phyloP scores from a whole-genome alignment of 805 yeast genomes.

The Cyberlindnera galapagoensis region DNA sequence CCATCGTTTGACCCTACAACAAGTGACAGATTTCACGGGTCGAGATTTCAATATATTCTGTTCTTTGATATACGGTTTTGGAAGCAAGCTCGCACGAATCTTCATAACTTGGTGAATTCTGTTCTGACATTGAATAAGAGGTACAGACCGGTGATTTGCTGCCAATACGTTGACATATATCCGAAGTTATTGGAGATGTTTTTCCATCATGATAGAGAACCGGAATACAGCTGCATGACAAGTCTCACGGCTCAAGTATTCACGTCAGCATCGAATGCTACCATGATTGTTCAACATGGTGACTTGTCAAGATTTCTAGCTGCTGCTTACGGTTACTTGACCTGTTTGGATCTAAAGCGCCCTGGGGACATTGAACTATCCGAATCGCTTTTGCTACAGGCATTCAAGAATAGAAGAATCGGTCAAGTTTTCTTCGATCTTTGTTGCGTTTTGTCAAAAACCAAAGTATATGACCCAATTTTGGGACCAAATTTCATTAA shows the following conservation, averaged over 20 bases:
- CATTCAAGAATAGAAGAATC: slow-evolving; percentile 60
- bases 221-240: slow-evolving; percentile 68
- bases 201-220: slow-evolving; percentile 65
- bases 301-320: slow-evolving; percentile 58
- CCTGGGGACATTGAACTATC: slow-evolving; percentile 35
- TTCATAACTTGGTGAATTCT: slow-evolving; percentile 61
- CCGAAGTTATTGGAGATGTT: slow-evolving; percentile 69
- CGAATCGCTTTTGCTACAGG: slow-evolving; percentile 21
- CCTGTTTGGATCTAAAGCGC: slow-evolving; percentile 42
- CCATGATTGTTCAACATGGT: slow-evolving; percentile 54
- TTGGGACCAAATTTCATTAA: slow-evolving; percentile 39
- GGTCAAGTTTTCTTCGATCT: slow-evolving; percentile 76
- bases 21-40: slow-evolving; percentile 26
- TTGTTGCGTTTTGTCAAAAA: slow-evolving; percentile 69
- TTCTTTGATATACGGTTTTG: slow-evolving; percentile 69
- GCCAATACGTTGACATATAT: slow-evolving; percentile 79
- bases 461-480: slow-evolving; percentile 45
- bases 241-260: slow-evolving; percentile 72
- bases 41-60: slow-evolving; percentile 34
- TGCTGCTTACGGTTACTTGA: slow-evolving; percentile 55
- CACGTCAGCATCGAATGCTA: slow-evolving; percentile 70
- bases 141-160: slow-evolving; percentile 55
- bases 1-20: slow-evolving; percentile 7
- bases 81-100: slow-evolving; percentile 48
- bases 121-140: slow-evolving; percentile 54